Percentiles rank a stretch among this genome's conserved stretches.
phyloP scores from a whole-genome alignment of 352 stramenopile genomes.

The Pseudoperonospora humuli region DNA sequence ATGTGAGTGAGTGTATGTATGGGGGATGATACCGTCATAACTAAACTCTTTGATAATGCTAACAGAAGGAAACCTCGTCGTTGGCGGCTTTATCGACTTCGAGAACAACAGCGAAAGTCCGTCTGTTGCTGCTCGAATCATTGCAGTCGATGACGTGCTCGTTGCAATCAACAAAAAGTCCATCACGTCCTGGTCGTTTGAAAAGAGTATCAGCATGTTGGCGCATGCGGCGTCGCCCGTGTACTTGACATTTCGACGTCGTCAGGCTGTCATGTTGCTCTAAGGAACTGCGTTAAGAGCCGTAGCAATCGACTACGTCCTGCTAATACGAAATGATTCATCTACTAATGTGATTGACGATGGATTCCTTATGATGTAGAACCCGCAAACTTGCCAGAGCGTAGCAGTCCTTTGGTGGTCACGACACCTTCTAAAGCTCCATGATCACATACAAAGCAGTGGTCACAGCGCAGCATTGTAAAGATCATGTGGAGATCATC shows the following conservation, averaged over 20 bases:
- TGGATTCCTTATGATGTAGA: no score
- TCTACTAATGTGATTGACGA: no score
- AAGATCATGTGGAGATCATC: conserved; percentile 89
- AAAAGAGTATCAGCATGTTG: conserved; percentile 82
- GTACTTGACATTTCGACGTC: conserved; percentile 76
- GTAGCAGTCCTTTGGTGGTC: conserved; percentile 67
- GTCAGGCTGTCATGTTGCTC: conserved; percentile 51
- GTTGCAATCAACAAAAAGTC: conserved; percentile 86
- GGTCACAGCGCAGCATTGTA: conserved; percentile 84
- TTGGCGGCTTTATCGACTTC: conserved; percentile 78
- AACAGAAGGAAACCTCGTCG: conserved; percentile 66
- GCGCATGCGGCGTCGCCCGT: conserved; percentile 69
- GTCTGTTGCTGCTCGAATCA: conserved; percentile 65
- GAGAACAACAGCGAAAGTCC: conserved; percentile 76
- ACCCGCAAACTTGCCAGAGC: conserved; percentile 27
- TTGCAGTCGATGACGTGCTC: conserved; percentile 66
- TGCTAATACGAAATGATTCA: no score
- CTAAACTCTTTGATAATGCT: conserved; percentile 3
- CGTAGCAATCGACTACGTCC: no score
- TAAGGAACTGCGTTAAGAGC: no score
- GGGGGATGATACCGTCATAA: no score
- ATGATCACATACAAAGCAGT: conserved; percentile 84
- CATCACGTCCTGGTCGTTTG: conserved; percentile 79
- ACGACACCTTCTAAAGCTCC: conserved; percentile 77
- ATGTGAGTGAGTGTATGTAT: no score